Percentiles rank a stretch among this genome's conserved stretches.
phyloP scores from a whole-genome alignment of 257 asterid species.

The Rhazya stricta region DNA sequence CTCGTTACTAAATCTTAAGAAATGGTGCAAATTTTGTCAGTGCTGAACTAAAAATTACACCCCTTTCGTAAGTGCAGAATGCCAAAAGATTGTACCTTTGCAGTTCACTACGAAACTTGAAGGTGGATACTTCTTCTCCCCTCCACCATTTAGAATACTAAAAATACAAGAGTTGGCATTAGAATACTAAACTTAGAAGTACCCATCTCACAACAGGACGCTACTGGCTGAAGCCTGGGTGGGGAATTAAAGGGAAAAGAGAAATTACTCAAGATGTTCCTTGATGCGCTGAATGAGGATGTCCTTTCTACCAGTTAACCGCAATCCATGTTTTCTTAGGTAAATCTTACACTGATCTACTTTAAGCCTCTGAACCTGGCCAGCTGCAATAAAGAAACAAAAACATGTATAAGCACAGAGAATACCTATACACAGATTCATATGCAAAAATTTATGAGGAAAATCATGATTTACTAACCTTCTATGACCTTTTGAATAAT shows the following conservation, averaged over 20 bases:
- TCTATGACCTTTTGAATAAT: conserved; percentile 38
- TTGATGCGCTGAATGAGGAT: conserved; percentile 56
- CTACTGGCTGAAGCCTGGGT: background rate
- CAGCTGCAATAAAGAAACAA: conserved; percentile 25
- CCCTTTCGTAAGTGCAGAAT: background rate
- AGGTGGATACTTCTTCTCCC: conserved; percentile 70
- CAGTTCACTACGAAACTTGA: conserved; percentile 75
- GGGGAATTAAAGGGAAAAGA: background rate
- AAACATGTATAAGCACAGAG: background rate
- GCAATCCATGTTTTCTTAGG: conserved; percentile 67
- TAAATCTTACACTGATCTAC: conserved; percentile 81
- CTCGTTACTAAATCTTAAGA: background rate
- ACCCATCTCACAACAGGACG: background rate
- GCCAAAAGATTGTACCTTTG: conserved; percentile 46
- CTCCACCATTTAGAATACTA: conserved; percentile 67
- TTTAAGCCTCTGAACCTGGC: conserved; percentile 55
- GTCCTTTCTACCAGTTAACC: conserved; percentile 77
- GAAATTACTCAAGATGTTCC: conserved; percentile 68
- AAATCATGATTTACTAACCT: conserved; percentile 31
- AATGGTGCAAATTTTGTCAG: background rate
- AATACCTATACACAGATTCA: background rate
- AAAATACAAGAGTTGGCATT: conserved; percentile 11
- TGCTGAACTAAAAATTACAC: background rate
- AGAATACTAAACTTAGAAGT: conserved; percentile 5
- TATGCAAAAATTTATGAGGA: background rate